Conservation (phyloP, 495 filamentous ascomycete genomes). For the Talaromyces thailandensis region DNA sequence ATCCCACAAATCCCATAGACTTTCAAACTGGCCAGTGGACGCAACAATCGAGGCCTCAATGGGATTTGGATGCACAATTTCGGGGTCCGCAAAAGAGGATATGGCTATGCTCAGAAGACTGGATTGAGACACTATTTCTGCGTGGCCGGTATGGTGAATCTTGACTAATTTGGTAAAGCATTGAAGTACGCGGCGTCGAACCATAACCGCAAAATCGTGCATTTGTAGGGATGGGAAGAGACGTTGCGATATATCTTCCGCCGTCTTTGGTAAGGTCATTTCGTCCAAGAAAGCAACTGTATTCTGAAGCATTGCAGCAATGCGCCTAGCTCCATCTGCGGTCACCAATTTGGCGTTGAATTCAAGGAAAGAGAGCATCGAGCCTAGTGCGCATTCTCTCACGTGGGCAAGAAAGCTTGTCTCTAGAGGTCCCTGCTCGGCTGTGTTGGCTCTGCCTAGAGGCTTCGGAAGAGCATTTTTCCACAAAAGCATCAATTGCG, state of each 20-base stretch:
- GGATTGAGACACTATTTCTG: slow-evolving; percentile 79
- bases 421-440: slow-evolving; percentile 72
- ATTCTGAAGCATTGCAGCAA: slow-evolving; percentile 91
- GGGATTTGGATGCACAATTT: slow-evolving; percentile 73
- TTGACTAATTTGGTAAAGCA: slow-evolving; percentile 88
- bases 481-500: slow-evolving; percentile 92
- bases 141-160: slow-evolving; percentile 69
- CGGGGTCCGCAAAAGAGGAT: slow-evolving; percentile 87
- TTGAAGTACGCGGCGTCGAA: slow-evolving; percentile 83
- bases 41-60: slow-evolving; percentile 88
- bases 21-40: slow-evolving; percentile 83
- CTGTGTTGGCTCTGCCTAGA: slow-evolving; percentile 79
- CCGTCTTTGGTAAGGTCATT: slow-evolving; percentile 71
- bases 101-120: slow-evolving; percentile 90
- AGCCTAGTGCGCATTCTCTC: slow-evolving; percentile 87
- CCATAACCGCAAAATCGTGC: slow-evolving; percentile 90
- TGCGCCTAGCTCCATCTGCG: slow-evolving; percentile 86
- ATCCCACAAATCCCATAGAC: slow-evolving; percentile 88
- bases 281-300: slow-evolving; percentile 80
- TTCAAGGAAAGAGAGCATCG: slow-evolving; percentile 83
- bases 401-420: slow-evolving; percentile 91
- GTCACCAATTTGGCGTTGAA: slow-evolving; percentile 91
- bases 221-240: slow-evolving; percentile 82
- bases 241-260: slow-evolving; percentile 79
- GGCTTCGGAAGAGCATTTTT: slow-evolving; percentile 95